Conservation (phyloP, 805 yeast genomes). For the Ogataea trehalophila region DNA sequence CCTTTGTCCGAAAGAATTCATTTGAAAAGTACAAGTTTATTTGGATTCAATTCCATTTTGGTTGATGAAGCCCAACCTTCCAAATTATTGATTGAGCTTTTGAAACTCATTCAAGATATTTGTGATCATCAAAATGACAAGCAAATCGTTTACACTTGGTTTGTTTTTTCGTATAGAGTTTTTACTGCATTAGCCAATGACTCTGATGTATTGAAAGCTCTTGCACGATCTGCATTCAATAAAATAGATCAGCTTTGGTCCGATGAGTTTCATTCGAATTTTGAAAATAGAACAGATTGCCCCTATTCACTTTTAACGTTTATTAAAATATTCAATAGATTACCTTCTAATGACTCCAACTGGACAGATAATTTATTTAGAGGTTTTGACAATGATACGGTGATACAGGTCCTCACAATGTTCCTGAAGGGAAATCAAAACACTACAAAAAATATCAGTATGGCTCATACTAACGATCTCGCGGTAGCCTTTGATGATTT, state of each 20-base stretch:
- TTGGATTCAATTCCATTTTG: too few relatives aligned
- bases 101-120: too few relatives aligned
- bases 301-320: not conserved
- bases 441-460: not conserved
- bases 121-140: too few relatives aligned
- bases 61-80: too few relatives aligned
- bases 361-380: not conserved
- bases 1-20: not conserved
- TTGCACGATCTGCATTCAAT: not conserved
- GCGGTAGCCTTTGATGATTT: conserved; percentile 5
- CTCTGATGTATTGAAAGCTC: too few relatives aligned
- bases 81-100: too few relatives aligned
- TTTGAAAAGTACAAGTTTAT: not conserved
- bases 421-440: not conserved
- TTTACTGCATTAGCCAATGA: not conserved
- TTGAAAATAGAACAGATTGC: not conserved
- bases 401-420: not conserved
- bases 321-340: conserved; percentile 1
- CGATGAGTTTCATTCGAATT: conserved; percentile 1
- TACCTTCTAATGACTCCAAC: not conserved
- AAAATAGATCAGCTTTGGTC: not conserved
- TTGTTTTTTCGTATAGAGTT: not conserved
- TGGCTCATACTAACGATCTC: not conserved
- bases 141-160: not conserved
- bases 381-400: not conserved